Evolutionary conservation across 768 basidiomycete species (phyloP).

Genomic region (Boletus tylopilopsis): DNA sequence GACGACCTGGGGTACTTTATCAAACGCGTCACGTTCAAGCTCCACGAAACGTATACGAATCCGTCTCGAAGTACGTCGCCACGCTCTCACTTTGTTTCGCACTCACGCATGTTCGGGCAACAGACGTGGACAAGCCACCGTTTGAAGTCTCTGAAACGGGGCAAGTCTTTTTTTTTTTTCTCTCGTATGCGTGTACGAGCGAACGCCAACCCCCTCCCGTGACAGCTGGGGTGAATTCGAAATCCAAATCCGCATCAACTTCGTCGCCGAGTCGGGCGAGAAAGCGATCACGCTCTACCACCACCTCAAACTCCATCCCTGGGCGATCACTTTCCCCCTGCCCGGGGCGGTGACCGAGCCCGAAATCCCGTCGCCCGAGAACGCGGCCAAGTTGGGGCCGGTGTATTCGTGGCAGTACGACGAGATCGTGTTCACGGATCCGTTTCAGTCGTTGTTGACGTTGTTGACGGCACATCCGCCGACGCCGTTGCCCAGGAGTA

Average conservation of each 20-base stretch:
- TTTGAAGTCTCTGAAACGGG: constrained; percentile 97
- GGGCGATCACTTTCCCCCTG: constrained; percentile 46
- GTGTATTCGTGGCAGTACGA: constrained; percentile 99
- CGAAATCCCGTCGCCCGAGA: constrained; percentile 64
- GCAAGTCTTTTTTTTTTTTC: constrained; percentile 35
- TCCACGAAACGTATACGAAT: constrained; percentile 95
- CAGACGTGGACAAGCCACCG: constrained; percentile 89
- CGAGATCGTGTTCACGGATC: constrained; percentile 95
- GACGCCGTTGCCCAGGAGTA: constrained; percentile 64
- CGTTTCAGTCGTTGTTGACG: constrained; percentile 81
- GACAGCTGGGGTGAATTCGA: constrained; percentile 99
- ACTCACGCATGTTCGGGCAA: not conserved
- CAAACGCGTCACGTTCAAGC: constrained; percentile 94
- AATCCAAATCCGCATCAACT: constrained; percentile 87
- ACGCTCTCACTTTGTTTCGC: not conserved
- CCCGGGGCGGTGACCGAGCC: constrained; percentile 42
- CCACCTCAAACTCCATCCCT: constrained; percentile 93
- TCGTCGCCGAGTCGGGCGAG: constrained; percentile 85
- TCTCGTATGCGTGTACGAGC: no score
- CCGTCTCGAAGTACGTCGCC: constrained; percentile 78
- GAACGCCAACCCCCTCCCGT: no score
- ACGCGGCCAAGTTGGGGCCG: constrained; percentile 63
- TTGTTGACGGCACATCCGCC: constrained; percentile 80
- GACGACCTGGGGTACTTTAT: constrained; percentile 91
- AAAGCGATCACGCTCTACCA: constrained; percentile 87